Evolutionary conservation across 805 yeast species (phyloP).

Genomic region (Jamesozyma jinghongensis): DNA sequence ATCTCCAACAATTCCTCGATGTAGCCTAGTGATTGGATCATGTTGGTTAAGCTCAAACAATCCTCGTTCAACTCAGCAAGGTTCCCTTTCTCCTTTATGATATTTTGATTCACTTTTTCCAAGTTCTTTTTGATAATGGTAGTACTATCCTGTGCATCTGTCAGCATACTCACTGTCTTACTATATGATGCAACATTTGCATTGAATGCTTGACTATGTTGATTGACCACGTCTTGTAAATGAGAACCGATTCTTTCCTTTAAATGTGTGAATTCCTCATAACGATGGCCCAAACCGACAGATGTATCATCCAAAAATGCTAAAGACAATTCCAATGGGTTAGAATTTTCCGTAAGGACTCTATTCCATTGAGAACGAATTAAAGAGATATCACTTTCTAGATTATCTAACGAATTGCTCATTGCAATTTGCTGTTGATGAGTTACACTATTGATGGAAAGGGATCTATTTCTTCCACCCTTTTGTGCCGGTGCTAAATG

Average conservation of each 20-base stretch:
- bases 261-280: constrained; percentile 54
- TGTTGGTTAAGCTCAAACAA: constrained; percentile 52
- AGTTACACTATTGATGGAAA: constrained; percentile 24
- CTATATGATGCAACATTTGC: constrained; percentile 80
- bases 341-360: constrained; percentile 45
- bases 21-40: constrained; percentile 60
- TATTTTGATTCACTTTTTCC: constrained; percentile 39
- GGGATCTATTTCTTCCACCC: constrained; percentile 23
- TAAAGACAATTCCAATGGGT: constrained; percentile 79
- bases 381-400: constrained; percentile 21
- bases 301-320: constrained; percentile 78
- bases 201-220: constrained; percentile 76
- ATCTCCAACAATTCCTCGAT: constrained; percentile 51
- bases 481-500: constrained; percentile 8
- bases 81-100: constrained; percentile 45
- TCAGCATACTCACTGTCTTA: constrained; percentile 51
- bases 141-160: constrained; percentile 56
- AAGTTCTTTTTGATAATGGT: constrained; percentile 40
- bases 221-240: constrained; percentile 64
- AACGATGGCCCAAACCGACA: constrained; percentile 78
- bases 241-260: constrained; percentile 47
- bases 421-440: constrained; percentile 24
- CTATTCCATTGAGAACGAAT: constrained; percentile 42
- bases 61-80: constrained; percentile 57
- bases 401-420: constrained; percentile 22